Conservation (phyloP, 345 rosid species). For the Arabidopsis suecica region DNA sequence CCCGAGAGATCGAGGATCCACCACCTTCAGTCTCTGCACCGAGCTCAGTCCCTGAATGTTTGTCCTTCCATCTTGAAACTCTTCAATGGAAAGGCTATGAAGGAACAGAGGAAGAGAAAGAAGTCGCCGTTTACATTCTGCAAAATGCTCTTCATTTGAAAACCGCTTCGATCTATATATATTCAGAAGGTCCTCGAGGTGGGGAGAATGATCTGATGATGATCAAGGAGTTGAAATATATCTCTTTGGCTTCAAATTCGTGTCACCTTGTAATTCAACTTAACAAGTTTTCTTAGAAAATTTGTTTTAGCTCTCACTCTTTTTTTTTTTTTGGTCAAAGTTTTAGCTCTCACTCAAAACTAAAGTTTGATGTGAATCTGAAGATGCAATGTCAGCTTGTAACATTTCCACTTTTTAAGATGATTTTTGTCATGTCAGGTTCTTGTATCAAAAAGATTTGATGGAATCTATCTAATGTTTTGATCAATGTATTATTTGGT, state of each 20-base stretch:
- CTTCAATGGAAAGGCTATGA: not conserved
- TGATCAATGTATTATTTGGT: too few species aligned
- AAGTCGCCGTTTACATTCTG: not conserved
- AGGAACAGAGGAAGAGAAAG: not conserved
- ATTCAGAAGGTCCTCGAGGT: not conserved
- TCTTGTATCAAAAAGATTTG: too few species aligned
- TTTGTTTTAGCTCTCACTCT: not conserved
- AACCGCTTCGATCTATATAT: not conserved
- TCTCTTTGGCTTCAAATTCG: constrained; percentile 8
- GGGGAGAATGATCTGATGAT: not conserved
- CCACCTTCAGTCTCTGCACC: not conserved
- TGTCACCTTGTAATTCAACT: constrained; percentile 23
- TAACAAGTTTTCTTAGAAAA: not conserved
- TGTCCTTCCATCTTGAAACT: not conserved
- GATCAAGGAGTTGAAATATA: not conserved
- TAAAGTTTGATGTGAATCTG: too few species aligned
- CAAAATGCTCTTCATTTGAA: not conserved
- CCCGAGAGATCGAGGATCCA: not conserved
- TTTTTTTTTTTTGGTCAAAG: too few species aligned
- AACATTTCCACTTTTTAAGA: too few species aligned
- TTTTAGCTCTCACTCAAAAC: not conserved
- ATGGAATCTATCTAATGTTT: too few species aligned
- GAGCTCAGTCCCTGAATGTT: not conserved
- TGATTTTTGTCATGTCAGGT: too few species aligned
- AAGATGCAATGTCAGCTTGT: too few species aligned